Conservation (phyloP, 2,329 filamentous ascomycete species). For the Talaromyces atroroseus region DNA sequence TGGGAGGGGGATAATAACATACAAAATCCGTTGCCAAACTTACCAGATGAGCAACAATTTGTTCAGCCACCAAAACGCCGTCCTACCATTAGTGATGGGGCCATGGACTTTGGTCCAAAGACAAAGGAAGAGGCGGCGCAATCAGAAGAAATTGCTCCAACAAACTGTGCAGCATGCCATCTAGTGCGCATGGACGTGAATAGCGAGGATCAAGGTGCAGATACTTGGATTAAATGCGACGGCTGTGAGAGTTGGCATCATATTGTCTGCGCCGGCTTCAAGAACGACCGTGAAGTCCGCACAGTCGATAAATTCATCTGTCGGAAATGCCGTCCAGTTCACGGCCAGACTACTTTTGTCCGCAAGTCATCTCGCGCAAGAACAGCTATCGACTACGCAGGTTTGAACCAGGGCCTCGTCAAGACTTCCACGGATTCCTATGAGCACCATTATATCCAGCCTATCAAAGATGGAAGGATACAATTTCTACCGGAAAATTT, state of each 20-base stretch:
- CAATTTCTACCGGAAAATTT: slow-evolving; percentile 58
- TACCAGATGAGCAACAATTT: background rate
- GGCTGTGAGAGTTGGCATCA: slow-evolving; percentile 66
- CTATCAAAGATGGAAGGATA: slow-evolving; percentile 60
- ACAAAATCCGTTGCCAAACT: slow-evolving; percentile 4
- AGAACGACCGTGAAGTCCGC: slow-evolving; percentile 57
- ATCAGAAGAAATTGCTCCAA: slow-evolving; percentile 31
- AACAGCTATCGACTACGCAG: slow-evolving; percentile 63
- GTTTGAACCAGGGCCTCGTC: slow-evolving; percentile 60
- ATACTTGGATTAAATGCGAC: slow-evolving; percentile 62
- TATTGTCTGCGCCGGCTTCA: slow-evolving; percentile 61
- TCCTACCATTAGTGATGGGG: background rate
- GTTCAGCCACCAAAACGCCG: background rate
- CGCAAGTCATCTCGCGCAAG: slow-evolving; percentile 62
- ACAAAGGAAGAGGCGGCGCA: slow-evolving; percentile 24
- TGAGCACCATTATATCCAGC: slow-evolving; percentile 64
- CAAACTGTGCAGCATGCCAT: slow-evolving; percentile 54
- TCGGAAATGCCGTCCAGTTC: slow-evolving; percentile 51
- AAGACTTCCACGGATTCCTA: slow-evolving; percentile 60
- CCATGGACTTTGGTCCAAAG: slow-evolving; percentile 10
- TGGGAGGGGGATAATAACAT: slow-evolving; percentile 28
- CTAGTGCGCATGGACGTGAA: slow-evolving; percentile 48
- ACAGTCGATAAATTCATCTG: slow-evolving; percentile 66
- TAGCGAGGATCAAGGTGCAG: slow-evolving; percentile 49
- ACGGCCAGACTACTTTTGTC: slow-evolving; percentile 61